These are phyloP conservation scores for Malania oleifera DNA, from an alignment of 164 flowering plant genomes.

Conservation along the genomic window DNA sequence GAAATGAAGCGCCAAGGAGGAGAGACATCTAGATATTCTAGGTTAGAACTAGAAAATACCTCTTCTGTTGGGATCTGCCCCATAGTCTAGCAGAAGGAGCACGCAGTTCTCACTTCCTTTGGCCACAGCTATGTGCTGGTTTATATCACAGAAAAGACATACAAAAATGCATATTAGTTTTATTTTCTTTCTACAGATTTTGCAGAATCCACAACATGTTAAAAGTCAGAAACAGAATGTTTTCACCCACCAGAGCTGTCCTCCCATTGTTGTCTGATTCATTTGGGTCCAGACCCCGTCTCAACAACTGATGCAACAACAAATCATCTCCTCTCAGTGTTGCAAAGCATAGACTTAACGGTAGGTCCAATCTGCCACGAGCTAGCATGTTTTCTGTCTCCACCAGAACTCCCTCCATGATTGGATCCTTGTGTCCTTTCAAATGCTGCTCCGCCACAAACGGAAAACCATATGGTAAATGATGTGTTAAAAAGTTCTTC, in stretches of 20 bases:
- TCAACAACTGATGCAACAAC: conserved; percentile 61
- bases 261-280: conserved; percentile 79
- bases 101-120: conserved; percentile 79
- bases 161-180: not conserved
- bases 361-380: conserved; percentile 84
- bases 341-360: conserved; percentile 84
- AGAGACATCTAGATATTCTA: no score
- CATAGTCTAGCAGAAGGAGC: conserved; percentile 62
- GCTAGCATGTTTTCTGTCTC: conserved; percentile 90
- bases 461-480: not conserved
- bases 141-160: conserved; percentile 6
- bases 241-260: conserved; percentile 60
- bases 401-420: conserved; percentile 64
- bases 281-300: conserved; percentile 76
- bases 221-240: not conserved
- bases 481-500: no score
- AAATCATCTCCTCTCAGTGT: conserved; percentile 69
- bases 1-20: not conserved
- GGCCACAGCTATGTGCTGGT: conserved; percentile 80
- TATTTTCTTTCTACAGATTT: not conserved
- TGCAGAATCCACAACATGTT: not conserved
- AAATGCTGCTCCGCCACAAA: conserved; percentile 51
- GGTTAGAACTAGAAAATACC: conserved; percentile 44
- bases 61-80: conserved; percentile 76
- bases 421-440: conserved; percentile 64